Conservation (phyloP, 306 rosid genomes). For the Vicia faba region DNA sequence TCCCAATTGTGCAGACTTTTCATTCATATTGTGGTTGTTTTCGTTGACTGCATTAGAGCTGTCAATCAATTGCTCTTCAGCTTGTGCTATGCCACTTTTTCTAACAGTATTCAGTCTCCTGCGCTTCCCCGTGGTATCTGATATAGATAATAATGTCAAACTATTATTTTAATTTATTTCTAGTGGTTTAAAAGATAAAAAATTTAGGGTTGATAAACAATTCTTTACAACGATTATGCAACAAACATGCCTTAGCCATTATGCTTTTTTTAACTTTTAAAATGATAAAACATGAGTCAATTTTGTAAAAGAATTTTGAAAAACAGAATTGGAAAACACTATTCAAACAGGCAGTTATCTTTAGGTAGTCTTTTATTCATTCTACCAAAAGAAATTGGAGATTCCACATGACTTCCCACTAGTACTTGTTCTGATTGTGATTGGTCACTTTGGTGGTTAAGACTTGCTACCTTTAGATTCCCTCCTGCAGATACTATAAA, state of each 20-base stretch:
- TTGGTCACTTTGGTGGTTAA: constrained; percentile 4
- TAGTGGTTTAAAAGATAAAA: not conserved
- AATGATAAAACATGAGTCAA: not conserved
- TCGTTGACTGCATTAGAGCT: constrained; percentile 6
- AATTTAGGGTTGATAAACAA: not conserved
- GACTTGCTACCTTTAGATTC: not conserved
- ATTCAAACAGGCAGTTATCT: not conserved
- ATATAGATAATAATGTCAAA: not conserved
- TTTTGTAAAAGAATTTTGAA: not conserved
- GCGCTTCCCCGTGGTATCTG: constrained; percentile 1
- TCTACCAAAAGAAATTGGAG: not conserved
- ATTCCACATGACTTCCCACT: not conserved
- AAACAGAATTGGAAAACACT: not conserved
- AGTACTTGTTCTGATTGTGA: constrained; percentile 12
- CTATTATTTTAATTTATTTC: not conserved
- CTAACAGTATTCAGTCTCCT: not conserved
- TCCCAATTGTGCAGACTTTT: not conserved
- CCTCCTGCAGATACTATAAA: constrained; percentile 3
- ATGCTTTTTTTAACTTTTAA: not conserved
- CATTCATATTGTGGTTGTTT: not conserved
- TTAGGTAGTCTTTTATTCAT: not conserved
- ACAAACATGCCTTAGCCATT: not conserved
- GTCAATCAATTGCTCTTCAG: constrained; percentile 13
- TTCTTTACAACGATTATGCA: not conserved
- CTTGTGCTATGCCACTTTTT: not conserved